These are phyloP conservation scores for Metarhizium humberi DNA, from an alignment of 2,329 filamentous ascomycete species.

Conservation along the genomic window DNA sequence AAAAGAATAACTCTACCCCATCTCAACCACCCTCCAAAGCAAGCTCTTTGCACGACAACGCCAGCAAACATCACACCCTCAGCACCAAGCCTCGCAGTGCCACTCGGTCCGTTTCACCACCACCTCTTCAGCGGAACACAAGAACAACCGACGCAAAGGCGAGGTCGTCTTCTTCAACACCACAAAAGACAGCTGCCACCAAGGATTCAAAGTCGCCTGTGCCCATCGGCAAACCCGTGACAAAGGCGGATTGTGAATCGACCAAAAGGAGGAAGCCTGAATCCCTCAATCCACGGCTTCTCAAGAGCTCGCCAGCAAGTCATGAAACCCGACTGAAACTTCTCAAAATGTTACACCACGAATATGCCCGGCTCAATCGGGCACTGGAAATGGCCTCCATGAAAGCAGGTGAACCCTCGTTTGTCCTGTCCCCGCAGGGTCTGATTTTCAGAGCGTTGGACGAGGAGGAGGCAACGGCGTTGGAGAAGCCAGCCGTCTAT, in stretches of 20 bases:
- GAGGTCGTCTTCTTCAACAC: neutral
- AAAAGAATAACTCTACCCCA: conserved; percentile 1
- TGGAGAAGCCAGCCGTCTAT: conserved; percentile 62
- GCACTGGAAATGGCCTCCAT: conserved; percentile 41
- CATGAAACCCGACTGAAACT: conserved; percentile 48
- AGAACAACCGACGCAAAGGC: conserved; percentile 8
- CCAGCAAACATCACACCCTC: neutral
- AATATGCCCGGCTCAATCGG: conserved; percentile 58
- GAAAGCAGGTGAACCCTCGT: conserved; percentile 36
- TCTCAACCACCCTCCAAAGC: conserved; percentile 4
- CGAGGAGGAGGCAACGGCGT: conserved; percentile 68
- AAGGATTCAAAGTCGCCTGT: neutral
- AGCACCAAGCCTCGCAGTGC: conserved; percentile 8
- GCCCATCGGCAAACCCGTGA: neutral
- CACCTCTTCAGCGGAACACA: conserved; percentile 13
- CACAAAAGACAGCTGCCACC: neutral
- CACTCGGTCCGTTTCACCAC: conserved; percentile 24
- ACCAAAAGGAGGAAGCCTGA: conserved; percentile 27
- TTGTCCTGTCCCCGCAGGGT: conserved; percentile 54
- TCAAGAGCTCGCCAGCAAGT: conserved; percentile 47
- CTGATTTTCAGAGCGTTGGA: conserved; percentile 62
- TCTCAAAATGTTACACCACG: conserved; percentile 54
- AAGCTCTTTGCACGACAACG: neutral
- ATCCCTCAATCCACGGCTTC: conserved; percentile 56
- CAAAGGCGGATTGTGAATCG: neutral